phyloP scores from a whole-genome alignment of 371 early-diverging fungal genomes.

The Syncephalastrum sp. region DNA sequence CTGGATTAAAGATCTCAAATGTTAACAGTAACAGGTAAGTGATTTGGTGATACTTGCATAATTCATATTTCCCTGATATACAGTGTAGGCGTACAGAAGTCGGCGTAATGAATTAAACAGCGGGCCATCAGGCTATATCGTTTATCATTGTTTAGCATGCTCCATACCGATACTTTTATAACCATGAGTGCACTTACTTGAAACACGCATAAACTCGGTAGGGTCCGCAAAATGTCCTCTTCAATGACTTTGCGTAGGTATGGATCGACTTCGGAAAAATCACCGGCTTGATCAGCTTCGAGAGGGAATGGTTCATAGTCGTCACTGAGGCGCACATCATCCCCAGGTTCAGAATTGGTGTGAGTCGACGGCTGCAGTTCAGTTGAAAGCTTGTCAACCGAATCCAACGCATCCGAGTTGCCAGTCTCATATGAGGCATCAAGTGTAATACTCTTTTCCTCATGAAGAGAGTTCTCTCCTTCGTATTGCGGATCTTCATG shows the following conservation, averaged over 20 bases:
- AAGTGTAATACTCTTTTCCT: background rate
- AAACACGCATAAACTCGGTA: constrained; percentile 51
- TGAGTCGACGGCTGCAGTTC: too few relatives aligned
- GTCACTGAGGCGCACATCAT: constrained; percentile 12
- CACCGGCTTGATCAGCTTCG: constrained; percentile 14
- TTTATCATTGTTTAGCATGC: background rate
- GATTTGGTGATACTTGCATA: constrained; percentile 33
- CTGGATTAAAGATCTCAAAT: constrained; percentile 14
- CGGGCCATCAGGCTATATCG: constrained; percentile 44
- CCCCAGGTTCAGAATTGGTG: background rate
- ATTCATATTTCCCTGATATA: constrained; percentile 27
- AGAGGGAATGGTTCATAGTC: constrained; percentile 4
- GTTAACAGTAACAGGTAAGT: background rate
- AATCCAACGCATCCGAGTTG: too few relatives aligned
- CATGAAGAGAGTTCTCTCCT: background rate
- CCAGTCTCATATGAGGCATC: background rate
- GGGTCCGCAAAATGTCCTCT: constrained; percentile 49
- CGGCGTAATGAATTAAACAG: constrained; percentile 38
- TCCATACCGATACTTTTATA: too few relatives aligned
- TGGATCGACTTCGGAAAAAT: constrained; percentile 20
- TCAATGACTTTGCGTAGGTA: constrained; percentile 43
- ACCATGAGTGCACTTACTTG: constrained; percentile 29
- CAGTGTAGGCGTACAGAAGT: constrained; percentile 44
- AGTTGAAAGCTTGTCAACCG: too few relatives aligned
- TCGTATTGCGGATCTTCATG: constrained; percentile 17